Percentiles rank a stretch among this genome's conserved stretches.
Evolutionary conservation across 2,329 filamentous ascomycete genomes (phyloP).

Genomic region (Colletotrichum sp.): DNA sequence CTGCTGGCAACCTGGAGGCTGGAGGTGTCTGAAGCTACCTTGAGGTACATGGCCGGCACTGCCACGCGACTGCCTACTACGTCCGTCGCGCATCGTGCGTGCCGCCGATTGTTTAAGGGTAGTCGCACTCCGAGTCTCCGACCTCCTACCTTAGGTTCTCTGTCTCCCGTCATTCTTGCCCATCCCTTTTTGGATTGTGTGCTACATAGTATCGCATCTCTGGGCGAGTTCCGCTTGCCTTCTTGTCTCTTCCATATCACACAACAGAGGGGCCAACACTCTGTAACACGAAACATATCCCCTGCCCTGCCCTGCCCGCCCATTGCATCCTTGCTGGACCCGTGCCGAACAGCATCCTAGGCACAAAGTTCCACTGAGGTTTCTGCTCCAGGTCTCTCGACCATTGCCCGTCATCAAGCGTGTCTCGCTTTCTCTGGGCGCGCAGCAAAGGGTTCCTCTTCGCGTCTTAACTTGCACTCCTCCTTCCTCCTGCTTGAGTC

Average conservation of each 20-base stretch:
- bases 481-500: neutral
- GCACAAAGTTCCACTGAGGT: neutral
- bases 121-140: neutral
- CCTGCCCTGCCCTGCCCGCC: neutral
- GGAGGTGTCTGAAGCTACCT: neutral
- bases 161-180: neutral
- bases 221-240: neutral
- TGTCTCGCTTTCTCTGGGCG: neutral
- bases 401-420: neutral
- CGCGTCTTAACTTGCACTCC: neutral
- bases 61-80: constrained; percentile 18
- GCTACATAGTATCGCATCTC: neutral
- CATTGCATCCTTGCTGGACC: neutral
- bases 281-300: neutral
- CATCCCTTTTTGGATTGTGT: neutral
- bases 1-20: neutral
- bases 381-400: neutral
- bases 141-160: neutral
- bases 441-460: neutral
- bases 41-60: neutral
- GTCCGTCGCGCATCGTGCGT: neutral
- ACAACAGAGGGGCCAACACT: neutral
- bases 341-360: neutral
- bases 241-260: neutral
- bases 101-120: neutral